Conservation (phyloP, 1,284 basidiomycete species). For the Somion occarium region DNA sequence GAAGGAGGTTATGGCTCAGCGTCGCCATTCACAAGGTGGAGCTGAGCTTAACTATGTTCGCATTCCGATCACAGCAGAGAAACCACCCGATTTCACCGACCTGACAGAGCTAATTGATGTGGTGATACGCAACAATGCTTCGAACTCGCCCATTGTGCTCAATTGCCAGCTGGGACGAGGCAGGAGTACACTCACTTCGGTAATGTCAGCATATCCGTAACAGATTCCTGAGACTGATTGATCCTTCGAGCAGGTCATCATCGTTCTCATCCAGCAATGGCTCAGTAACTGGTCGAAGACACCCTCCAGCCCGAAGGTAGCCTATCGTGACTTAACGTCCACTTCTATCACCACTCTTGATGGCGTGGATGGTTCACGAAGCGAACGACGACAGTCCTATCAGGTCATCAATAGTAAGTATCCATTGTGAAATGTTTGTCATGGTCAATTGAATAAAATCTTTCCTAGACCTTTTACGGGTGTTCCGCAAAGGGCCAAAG, state of each 20-base stretch:
- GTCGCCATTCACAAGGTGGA: conserved; percentile 37
- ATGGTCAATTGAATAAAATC: not conserved
- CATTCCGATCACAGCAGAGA: conserved; percentile 88
- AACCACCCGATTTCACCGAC: conserved; percentile 66
- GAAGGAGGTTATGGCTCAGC: conserved; percentile 84
- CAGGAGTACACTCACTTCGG: conserved; percentile 87
- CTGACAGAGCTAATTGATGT: conserved; percentile 78
- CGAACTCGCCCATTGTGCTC: conserved; percentile 81
- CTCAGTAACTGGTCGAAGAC: conserved; percentile 42
- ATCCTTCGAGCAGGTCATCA: conserved; percentile 54
- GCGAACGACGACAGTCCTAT: conserved; percentile 56
- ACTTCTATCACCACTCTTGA: conserved; percentile 31
- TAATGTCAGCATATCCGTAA: conserved; percentile 27
- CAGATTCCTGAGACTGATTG: conserved; percentile 3
- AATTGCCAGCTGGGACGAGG: conserved; percentile 97
- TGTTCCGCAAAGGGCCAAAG: conserved; percentile 85
- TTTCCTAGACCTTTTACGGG: conserved; percentile 75
- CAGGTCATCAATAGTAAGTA: conserved; percentile 74
- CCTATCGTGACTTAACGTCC: conserved; percentile 34
- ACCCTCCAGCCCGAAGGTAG: conserved; percentile 31
- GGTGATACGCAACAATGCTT: conserved; percentile 70
- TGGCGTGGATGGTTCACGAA: conserved; percentile 15
- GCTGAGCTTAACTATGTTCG: conserved; percentile 77
- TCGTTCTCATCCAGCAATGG: conserved; percentile 89
- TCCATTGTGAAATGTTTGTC: not conserved